phyloP scores from a whole-genome alignment of 495 filamentous ascomycete genomes.

The Gamarada debralockiae region DNA sequence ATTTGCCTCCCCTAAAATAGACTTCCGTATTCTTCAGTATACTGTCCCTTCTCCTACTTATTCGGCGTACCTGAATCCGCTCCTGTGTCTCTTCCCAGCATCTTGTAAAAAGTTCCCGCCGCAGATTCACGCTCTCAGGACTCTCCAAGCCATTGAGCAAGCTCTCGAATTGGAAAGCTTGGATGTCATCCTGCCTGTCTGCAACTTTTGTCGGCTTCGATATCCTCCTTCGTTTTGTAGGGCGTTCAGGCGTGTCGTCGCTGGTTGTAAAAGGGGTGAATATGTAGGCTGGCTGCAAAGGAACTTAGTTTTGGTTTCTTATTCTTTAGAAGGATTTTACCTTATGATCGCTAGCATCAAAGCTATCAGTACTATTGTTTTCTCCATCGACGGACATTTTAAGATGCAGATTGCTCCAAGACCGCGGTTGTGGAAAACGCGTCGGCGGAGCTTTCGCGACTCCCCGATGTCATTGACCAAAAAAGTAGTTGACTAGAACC shows the following conservation, averaged over 20 bases:
- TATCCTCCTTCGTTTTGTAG: constrained; percentile 62
- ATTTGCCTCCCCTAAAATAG: constrained; percentile 62
- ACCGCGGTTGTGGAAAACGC: not conserved
- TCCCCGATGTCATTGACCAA: constrained; percentile 1
- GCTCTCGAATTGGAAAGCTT: constrained; percentile 44
- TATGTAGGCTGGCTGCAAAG: constrained; percentile 62
- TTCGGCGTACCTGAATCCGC: constrained; percentile 57
- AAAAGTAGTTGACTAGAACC: constrained; percentile 15
- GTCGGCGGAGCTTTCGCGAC: constrained; percentile 7
- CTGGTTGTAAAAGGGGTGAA: constrained; percentile 49
- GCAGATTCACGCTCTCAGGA: constrained; percentile 41
- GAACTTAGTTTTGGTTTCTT: not conserved
- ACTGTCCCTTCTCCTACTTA: not conserved
- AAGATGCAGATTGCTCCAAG: not conserved
- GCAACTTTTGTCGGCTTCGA: constrained; percentile 27
- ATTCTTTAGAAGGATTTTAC: constrained; percentile 14
- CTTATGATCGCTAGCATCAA: constrained; percentile 24
- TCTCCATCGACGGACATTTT: constrained; percentile 22
- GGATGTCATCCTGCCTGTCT: constrained; percentile 7
- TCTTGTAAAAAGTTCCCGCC: constrained; percentile 59
- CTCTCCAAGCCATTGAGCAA: constrained; percentile 62
- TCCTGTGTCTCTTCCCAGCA: constrained; percentile 65
- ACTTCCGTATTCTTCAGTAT: constrained; percentile 24
- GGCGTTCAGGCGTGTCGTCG: constrained; percentile 37
- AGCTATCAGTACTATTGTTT: constrained; percentile 14